phyloP scores from a whole-genome alignment of 768 basidiomycete genomes.

The Trametes cubensis region DNA sequence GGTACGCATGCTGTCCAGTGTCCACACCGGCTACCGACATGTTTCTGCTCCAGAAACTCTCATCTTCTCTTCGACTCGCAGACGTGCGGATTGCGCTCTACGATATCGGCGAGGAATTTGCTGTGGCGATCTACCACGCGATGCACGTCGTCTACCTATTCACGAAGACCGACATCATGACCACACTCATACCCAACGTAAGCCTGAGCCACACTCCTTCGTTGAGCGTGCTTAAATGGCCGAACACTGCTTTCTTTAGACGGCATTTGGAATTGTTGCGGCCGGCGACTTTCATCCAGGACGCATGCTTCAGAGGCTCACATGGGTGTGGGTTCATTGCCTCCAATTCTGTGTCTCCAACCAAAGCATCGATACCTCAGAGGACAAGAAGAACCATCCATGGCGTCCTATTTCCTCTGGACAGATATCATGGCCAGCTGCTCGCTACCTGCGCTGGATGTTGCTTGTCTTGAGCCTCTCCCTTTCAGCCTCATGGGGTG shows the following conservation, averaged over 20 bases:
- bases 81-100: too few species aligned
- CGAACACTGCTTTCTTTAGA: not conserved
- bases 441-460: conserved; percentile 26
- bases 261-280: not conserved
- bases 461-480: conserved; percentile 23
- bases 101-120: too few species aligned
- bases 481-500: conserved; percentile 17
- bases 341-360: conserved; percentile 35
- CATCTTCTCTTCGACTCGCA: too few species aligned
- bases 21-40: too few species aligned
- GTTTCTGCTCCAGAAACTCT: too few species aligned
- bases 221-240: too few species aligned
- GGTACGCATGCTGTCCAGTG: too few species aligned
- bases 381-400: conserved; percentile 31
- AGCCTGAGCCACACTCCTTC: not conserved
- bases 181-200: conserved; percentile 1
- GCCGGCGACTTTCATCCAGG: not conserved
- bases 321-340: conserved; percentile 34
- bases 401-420: conserved; percentile 31
- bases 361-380: conserved; percentile 26
- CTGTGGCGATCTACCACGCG: not conserved
- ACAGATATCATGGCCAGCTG: conserved; percentile 16
- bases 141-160: not conserved
- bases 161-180: not conserved
- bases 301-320: not conserved